These are phyloP conservation scores for Chalciporus piperatoides DNA, from an alignment of 1,284 basidiomycete genomes.

Conservation along the genomic window DNA sequence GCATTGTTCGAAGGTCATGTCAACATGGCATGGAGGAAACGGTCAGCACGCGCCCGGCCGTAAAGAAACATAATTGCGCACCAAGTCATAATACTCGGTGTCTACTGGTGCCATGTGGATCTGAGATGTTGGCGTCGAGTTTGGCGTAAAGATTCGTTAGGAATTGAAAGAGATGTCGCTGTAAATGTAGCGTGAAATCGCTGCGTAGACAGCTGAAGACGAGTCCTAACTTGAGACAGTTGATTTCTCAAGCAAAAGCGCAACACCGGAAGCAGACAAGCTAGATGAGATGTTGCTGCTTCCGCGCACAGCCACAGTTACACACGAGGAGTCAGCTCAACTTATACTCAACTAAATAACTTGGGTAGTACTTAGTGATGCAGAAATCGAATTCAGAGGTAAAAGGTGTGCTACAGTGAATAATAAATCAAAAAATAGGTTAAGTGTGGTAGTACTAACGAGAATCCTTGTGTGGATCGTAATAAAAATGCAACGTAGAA, in stretches of 20 bases:
- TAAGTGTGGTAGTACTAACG: slow-evolving; percentile 17
- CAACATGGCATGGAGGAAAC: background rate
- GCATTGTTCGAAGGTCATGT: slow-evolving; percentile 1
- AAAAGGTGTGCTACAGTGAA: slow-evolving; percentile 28
- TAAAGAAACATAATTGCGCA: slow-evolving; percentile 29
- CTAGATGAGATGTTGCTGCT: background rate
- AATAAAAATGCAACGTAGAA: slow-evolving; percentile 26
- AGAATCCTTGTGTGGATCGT: slow-evolving; percentile 15
- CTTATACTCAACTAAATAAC: background rate
- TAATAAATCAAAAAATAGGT: slow-evolving; percentile 30
- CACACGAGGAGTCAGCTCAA: too few relatives aligned
- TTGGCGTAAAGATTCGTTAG: slow-evolving; percentile 2
- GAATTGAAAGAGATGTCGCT: background rate
- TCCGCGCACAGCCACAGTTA: slow-evolving; percentile 27
- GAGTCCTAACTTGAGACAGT: background rate
- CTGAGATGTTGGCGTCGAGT: background rate
- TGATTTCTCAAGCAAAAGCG: slow-evolving; percentile 8
- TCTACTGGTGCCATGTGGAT: slow-evolving; percentile 54
- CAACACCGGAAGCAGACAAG: background rate
- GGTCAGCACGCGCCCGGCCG: slow-evolving; percentile 1
- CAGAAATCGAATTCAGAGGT: slow-evolving; percentile 5
- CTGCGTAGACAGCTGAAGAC: slow-evolving; percentile 2
- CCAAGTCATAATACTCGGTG: slow-evolving; percentile 66
- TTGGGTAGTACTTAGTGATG: too few relatives aligned
- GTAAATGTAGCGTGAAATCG: slow-evolving; percentile 9